These are phyloP conservation scores for Chondrostereum purpureum DNA, from an alignment of 1,284 basidiomycete genomes.

Conservation along the genomic window DNA sequence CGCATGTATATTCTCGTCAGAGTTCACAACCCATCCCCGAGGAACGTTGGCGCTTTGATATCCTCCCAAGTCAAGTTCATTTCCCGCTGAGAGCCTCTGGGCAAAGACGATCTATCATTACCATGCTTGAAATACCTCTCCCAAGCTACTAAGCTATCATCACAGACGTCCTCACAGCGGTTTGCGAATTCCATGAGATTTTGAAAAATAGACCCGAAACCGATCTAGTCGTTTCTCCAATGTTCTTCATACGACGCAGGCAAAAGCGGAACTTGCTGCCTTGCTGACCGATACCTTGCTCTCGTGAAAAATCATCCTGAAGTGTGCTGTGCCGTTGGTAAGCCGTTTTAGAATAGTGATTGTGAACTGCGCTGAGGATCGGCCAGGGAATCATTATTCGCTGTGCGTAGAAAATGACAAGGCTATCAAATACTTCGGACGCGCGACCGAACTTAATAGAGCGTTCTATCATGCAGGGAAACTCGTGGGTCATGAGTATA, in stretches of 20 bases:
- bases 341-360: too few relatives aligned
- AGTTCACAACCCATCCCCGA: constrained; percentile 82
- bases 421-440: constrained; percentile 91
- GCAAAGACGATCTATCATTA: constrained; percentile 85
- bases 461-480: constrained; percentile 98
- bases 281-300: constrained; percentile 87
- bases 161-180: constrained; percentile 15
- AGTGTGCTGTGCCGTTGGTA: constrained; percentile 91
- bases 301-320: constrained; percentile 90
- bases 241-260: constrained; percentile 93
- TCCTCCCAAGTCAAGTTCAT: constrained; percentile 59
- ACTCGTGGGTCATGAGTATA: constrained; percentile 98
- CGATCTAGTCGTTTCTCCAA: constrained; percentile 94
- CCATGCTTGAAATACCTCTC: constrained; percentile 48
- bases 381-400: constrained; percentile 95
- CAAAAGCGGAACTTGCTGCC: constrained; percentile 82
- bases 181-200: constrained; percentile 69
- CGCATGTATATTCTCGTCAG: constrained; percentile 87
- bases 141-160: not conserved
- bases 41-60: constrained; percentile 72
- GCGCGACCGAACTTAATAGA: constrained; percentile 90
- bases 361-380: too few relatives aligned
- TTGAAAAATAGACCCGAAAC: constrained; percentile 77
- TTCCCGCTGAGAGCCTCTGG: constrained; percentile 80
- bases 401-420: constrained; percentile 90